These are phyloP conservation scores for Simplicillium aogashimaense DNA, from an alignment of 2,329 filamentous ascomycete species.

Conservation along the genomic window DNA sequence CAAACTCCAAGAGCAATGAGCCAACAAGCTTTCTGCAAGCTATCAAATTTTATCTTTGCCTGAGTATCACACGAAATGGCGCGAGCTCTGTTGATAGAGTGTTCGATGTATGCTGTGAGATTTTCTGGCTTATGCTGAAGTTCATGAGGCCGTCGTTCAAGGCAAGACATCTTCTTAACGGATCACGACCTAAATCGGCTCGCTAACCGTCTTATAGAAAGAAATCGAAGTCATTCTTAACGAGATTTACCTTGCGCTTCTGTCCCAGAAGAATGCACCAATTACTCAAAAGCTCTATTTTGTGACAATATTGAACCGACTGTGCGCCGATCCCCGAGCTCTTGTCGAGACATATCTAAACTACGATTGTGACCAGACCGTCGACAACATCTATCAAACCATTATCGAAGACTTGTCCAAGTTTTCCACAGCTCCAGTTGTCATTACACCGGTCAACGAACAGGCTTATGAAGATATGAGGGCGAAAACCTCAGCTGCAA, in stretches of 20 bases:
- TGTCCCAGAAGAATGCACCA: constrained; percentile 80
- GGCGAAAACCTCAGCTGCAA: constrained; percentile 45
- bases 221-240: constrained; percentile 97
- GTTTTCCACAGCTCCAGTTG: constrained; percentile 70
- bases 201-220: constrained; percentile 47
- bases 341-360: constrained; percentile 95
- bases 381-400: constrained; percentile 95
- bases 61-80: constrained; percentile 90
- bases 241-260: constrained; percentile 87
- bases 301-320: constrained; percentile 70
- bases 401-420: constrained; percentile 90
- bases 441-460: constrained; percentile 67
- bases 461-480: constrained; percentile 78
- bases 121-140: constrained; percentile 96
- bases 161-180: constrained; percentile 31
- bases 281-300: constrained; percentile 89
- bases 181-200: not conserved
- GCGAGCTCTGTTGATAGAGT: constrained; percentile 86
- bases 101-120: constrained; percentile 92
- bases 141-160: constrained; percentile 91
- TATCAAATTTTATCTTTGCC: constrained; percentile 91
- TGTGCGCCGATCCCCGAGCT: constrained; percentile 78
- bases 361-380: constrained; percentile 90
- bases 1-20: constrained; percentile 79
- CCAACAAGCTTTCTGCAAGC: constrained; percentile 88